Evolutionary conservation across 441 rosid species (phyloP).

Genomic region (Melastoma candidum): DNA sequence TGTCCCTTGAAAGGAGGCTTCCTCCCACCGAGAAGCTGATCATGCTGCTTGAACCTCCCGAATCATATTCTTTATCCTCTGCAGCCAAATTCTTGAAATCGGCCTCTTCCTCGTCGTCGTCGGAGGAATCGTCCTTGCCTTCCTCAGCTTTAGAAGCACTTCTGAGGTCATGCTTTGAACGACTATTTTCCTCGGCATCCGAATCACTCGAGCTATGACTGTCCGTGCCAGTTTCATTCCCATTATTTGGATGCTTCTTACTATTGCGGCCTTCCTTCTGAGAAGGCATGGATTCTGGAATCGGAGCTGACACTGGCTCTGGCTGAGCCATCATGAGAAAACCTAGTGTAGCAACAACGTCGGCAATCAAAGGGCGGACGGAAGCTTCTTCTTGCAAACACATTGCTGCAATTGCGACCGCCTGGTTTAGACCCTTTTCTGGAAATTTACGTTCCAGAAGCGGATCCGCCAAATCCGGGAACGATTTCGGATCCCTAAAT

Average conservation of each 20-base stretch:
- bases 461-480: conserved; percentile 85
- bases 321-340: conserved; percentile 36
- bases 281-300: conserved; percentile 1
- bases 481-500: conserved; percentile 73
- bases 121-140: conserved; percentile 7
- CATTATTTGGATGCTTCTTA: conserved; percentile 9
- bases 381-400: conserved; percentile 79
- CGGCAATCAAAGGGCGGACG: conserved; percentile 85
- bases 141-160: conserved; percentile 3
- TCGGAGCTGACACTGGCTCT: conserved; percentile 9
- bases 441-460: conserved; percentile 35
- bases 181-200: not conserved
- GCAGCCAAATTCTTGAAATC: not conserved
- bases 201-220: conserved; percentile 1
- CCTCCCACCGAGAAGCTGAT: conserved; percentile 3
- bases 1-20: conserved; percentile 4
- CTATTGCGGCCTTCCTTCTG: not conserved
- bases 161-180: not conserved
- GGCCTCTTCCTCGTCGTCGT: not conserved
- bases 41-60: conserved; percentile 6
- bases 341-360: conserved; percentile 62
- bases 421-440: conserved; percentile 76
- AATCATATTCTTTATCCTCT: not conserved
- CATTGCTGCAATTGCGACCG: conserved; percentile 92
- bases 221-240: conserved; percentile 2